These are phyloP conservation scores for Penicillium cataractarum DNA, from an alignment of 495 filamentous ascomycete genomes.

Conservation along the genomic window DNA sequence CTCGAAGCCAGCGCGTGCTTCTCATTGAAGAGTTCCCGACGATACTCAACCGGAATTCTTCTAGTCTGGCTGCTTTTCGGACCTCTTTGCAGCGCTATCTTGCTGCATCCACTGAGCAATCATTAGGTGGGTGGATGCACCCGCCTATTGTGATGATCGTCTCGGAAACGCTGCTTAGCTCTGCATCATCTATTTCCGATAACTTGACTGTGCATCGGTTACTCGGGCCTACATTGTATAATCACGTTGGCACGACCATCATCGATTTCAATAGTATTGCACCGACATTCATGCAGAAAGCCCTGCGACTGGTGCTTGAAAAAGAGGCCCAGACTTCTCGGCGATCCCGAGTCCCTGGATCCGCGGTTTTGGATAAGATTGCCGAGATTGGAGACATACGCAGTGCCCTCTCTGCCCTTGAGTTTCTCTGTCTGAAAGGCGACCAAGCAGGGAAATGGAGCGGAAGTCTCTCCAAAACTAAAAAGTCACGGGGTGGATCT, in stretches of 20 bases:
- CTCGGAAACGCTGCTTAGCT: conserved; percentile 81
- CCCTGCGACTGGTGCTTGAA: conserved; percentile 73
- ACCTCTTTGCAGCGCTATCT: conserved; percentile 74
- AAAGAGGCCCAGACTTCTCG: conserved; percentile 78
- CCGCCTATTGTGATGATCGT: conserved; percentile 87
- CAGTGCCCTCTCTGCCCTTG: conserved; percentile 84
- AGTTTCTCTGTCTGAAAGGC: conserved; percentile 83
- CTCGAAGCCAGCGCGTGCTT: conserved; percentile 59
- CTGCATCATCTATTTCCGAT: conserved; percentile 73
- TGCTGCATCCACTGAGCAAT: conserved; percentile 46
- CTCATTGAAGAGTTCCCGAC: conserved; percentile 95
- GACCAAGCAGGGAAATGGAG: conserved; percentile 68
- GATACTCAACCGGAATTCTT: conserved; percentile 69
- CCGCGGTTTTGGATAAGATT: conserved; percentile 70
- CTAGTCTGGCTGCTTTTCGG: conserved; percentile 72
- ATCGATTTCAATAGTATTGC: conserved; percentile 95
- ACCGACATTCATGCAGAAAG: conserved; percentile 81
- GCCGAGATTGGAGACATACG: conserved; percentile 88
- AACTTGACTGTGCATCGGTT: conserved; percentile 89
- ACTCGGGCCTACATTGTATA: conserved; percentile 80
- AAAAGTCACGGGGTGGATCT: conserved; percentile 55
- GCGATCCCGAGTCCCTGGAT: conserved; percentile 67
- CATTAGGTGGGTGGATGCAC: conserved; percentile 34
- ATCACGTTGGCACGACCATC: conserved; percentile 71
- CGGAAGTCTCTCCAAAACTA: conserved; percentile 63